Percentiles rank a stretch among this genome's conserved stretches.
Evolutionary conservation across 2,329 filamentous ascomycete species (phyloP).

Genomic region (Penicillium frequentans): DNA sequence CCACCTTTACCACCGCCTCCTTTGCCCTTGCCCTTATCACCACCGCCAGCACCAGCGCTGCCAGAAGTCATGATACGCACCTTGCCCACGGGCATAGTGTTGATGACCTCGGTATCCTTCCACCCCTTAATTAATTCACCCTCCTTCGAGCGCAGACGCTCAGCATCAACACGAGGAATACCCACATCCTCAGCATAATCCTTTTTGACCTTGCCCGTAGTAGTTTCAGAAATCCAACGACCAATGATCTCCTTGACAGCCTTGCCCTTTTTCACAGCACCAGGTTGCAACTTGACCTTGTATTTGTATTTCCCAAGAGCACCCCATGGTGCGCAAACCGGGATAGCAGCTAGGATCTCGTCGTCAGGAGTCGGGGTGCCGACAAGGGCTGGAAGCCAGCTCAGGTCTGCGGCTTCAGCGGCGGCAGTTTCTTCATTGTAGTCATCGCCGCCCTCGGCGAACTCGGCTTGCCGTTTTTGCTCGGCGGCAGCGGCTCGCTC

Average conservation of each 20-base stretch:
- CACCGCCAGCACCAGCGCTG: constrained; percentile 37
- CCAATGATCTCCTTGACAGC: constrained; percentile 87
- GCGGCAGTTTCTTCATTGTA: constrained; percentile 56
- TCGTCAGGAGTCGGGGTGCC: constrained; percentile 78
- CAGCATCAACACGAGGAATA: constrained; percentile 55
- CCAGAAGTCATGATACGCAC: constrained; percentile 73
- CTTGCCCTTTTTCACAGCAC: constrained; percentile 88
- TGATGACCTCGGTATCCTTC: constrained; percentile 79
- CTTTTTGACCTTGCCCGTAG: constrained; percentile 45
- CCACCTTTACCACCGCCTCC: constrained; percentile 23
- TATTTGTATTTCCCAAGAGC: constrained; percentile 74
- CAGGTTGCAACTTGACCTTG: constrained; percentile 92
- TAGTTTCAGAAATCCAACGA: constrained; percentile 69
- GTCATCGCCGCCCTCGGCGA: constrained; percentile 67
- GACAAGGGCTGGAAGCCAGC: constrained; percentile 67
- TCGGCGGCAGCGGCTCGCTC: constrained; percentile 67
- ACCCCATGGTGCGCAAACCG: constrained; percentile 64
- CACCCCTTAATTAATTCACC: constrained; percentile 78
- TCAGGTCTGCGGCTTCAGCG: constrained; percentile 49
- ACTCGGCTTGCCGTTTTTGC: constrained; percentile 67
- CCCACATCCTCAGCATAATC: constrained; percentile 59
- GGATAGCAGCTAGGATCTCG: constrained; percentile 64
- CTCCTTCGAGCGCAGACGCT: constrained; percentile 82
- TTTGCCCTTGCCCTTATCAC: constrained; percentile 27
- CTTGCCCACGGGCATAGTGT: constrained; percentile 76